Evolutionary conservation across 2,329 filamentous ascomycete species (phyloP), one percentile per base, ranked within the genome.

Genomic region (Colletotrichum coccodes): DNA sequence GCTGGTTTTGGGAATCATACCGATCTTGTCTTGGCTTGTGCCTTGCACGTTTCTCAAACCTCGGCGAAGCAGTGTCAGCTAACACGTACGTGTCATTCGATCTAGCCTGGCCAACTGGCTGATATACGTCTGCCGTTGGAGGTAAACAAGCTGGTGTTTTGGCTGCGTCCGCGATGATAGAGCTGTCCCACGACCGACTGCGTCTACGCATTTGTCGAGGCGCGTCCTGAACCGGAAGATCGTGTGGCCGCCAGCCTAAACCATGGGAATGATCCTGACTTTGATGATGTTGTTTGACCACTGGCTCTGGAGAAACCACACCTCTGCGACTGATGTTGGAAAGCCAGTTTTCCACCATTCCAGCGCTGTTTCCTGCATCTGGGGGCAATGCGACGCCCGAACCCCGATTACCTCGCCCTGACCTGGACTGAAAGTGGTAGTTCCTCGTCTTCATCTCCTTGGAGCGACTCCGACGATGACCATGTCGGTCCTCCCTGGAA

Each of bases 11-110:
- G 64, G 80, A 81, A 32, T 89, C 83, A 73, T 91, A 91, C 38
- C 83, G 85, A 72, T 88, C 84, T 28, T 82, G 78, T 58, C 82
- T 84, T 18, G 87, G 90, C 76, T 86, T 92, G 71, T 84, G 80
- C 36, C 90, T 84, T 21, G 83, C 77, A 52, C 81, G 81, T 72
- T 83, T 89, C 62, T 87, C 83, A 64, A 85, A 90, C 46, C 14
- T 38, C 50, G 58, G 61, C 42, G 30, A 52, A 23, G 28, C 12
- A n/a, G 23, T 40, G n/a, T 16, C 44, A 14, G 28, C 6, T 6
- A 28, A 23, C 18, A 36, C 26, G 6, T 44, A 12, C 6, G 12
- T 14, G 11, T 23, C 44, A 5, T 42, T 53, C 12, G 32, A 12
- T 9, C 21, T 21, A 14, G 16, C 16, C 12, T 34, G 7, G 11